Evolutionary conservation across 768 basidiomycete genomes (phyloP), one percentile per base, ranked within the genome.

Genomic region (Pleurotus platypus): DNA sequence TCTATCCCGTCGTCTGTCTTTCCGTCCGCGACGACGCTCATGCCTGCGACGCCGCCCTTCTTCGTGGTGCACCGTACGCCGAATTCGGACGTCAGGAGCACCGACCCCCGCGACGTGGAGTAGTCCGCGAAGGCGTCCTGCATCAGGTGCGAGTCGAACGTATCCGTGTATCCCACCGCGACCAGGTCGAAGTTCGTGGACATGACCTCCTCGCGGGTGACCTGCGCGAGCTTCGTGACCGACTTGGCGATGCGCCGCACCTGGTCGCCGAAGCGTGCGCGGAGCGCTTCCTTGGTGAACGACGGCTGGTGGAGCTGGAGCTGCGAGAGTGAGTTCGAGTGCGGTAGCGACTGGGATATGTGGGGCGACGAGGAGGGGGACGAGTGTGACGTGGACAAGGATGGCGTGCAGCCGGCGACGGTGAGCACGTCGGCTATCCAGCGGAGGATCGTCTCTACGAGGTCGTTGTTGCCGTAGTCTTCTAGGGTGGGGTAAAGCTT

Each of bases 101-200:
- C 82, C 2, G 69, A 65, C 1, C 83, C 82, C 35, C 67, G 72
- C 11, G 82, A 77, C 18, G 74, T 65, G 7, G 73, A 78, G 60
- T 83, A 83, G 43, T 83, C 80, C 42, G 81, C 84, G 70, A 89
- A 89, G 43, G 81, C 81, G 64, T 70, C 68, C 24, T 59, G 57
- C 69, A 72, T 70, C 35, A 54, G 39, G 24, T 60, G 60, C 5
- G 68, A 46, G 54, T 84, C 78, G 63, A 83, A 86, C 9, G 69
- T 11, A 15, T 74, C 72, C 2, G 79, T 80, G 30, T 79, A 77
- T 57, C 87, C 84, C 1, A 83, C 79, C 16, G 82, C 77, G 40
- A 87, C 69, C 37, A 90, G 78, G 62, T 91, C 87, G 63, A 91
- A 92, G 57, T 79, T 84, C 2, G 89, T 87, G 2, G 85, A 87